A percentile compares a stretch with the other conserved stretches of the same genome.
Evolutionary conservation across 2,329 filamentous ascomycete species (phyloP).

Genomic region (Zalaria sp.): DNA sequence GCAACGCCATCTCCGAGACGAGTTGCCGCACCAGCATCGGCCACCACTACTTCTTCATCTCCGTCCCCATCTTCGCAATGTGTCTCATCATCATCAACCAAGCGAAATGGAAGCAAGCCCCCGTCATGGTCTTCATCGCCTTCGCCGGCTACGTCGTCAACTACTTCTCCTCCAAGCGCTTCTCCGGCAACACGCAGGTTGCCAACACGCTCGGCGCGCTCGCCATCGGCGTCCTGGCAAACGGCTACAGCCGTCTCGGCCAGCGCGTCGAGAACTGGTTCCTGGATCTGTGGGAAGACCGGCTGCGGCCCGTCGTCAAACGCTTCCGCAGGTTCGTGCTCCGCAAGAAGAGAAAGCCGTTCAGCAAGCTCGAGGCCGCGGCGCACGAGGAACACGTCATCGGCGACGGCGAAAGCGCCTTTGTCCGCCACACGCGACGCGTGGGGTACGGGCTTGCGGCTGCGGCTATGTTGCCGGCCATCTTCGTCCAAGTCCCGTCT

Average conservation of each 20-base stretch:
- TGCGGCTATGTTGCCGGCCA: conserved; percentile 72
- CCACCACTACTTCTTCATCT: conserved; percentile 49
- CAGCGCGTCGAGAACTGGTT: conserved; percentile 42
- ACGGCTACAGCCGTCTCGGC: conserved; percentile 60
- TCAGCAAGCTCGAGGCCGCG: conserved; percentile 12
- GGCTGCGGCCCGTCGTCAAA: conserved; percentile 26
- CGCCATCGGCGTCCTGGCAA: conserved; percentile 62
- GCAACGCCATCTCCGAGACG: conserved; percentile 29
- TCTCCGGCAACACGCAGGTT: conserved; percentile 57
- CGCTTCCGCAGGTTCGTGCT: conserved; percentile 15
- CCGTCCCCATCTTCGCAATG: conserved; percentile 59
- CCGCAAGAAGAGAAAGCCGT: conserved; percentile 12
- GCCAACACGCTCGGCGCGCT: conserved; percentile 67
- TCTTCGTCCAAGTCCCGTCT: conserved; percentile 56
- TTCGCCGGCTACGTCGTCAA: conserved; percentile 63
- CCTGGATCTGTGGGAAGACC: conserved; percentile 39
- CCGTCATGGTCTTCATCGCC: conserved; percentile 62
- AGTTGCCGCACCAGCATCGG: conserved; percentile 26
- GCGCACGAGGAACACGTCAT: conserved; percentile 5
- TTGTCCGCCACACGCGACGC: conserved; percentile 22
- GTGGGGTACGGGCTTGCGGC: conserved; percentile 67
- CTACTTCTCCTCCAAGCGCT: conserved; percentile 54
- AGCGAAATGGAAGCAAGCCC: conserved; percentile 64
- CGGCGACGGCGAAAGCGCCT: conserved; percentile 12
- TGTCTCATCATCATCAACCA: conserved; percentile 70